Evolutionary conservation across 1,284 basidiomycete genomes (phyloP), one percentile per base, ranked within the genome.

Genomic region (Ganoderma sp.): DNA sequence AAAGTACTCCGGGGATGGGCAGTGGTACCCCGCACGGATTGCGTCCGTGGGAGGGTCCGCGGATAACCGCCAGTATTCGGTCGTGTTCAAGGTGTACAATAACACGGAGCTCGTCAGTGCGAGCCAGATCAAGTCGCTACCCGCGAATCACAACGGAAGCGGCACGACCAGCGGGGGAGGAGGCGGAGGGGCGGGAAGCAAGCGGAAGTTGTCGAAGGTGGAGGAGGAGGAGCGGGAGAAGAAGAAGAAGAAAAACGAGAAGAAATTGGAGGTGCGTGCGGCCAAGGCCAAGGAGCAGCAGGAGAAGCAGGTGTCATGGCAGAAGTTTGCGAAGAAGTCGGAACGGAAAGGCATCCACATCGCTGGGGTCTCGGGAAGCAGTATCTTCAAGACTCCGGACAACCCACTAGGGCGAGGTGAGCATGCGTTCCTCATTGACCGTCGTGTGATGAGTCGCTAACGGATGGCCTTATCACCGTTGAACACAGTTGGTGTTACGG

Each of bases 221-320:
- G 93, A 96, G 82, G 94, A 93, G 74, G 94, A 96, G 75, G 96
- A 96, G 82, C 89, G 90, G 79, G 95, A 95, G 76, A 86, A 84
- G 81, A 97, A 96, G 87, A 96, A 96, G 85, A 94, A 93, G 84
- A 95, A 94, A 83, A 98, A 96, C 77, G 97, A 98, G 83, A 98
- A 97, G 85, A 98, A 98, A 82, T 78, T 95, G 68, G 95, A 96
- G 82, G 87, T 84, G 8, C 90, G 90, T 76, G 93, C 95, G 56
- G 88, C 90, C 22, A 97, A 97, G 81, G 91, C 95, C 10, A 94
- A 95, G 78, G 96, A 97, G 77, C 95, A 97, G 80, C 87, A 85
- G 63, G 87, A 87, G 69, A 97, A 97, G 82, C 95, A 98, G 83
- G 89, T 88, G 72, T 91, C 91, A 25, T 99, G 97, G 97, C 95